phyloP scores from a whole-genome alignment of 2,329 filamentous ascomycete genomes.

The Penicillium crustosum region DNA sequence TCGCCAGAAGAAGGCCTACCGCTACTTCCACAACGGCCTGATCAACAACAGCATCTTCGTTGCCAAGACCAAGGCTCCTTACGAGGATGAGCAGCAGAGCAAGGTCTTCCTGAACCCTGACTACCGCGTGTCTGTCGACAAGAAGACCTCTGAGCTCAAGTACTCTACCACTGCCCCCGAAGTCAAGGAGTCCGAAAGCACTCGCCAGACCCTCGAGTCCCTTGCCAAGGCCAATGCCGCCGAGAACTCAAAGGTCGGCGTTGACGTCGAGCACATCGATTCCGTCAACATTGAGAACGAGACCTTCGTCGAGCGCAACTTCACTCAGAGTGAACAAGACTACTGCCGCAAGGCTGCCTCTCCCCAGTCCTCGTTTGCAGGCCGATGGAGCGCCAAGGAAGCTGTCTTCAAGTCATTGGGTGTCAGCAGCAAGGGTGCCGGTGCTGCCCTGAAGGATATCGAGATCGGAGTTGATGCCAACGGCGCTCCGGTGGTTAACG shows the following conservation, averaged over 20 bases:
- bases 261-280: slow-evolving; percentile 87
- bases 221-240: slow-evolving; percentile 65
- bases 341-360: slow-evolving; percentile 81
- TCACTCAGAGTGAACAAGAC: slow-evolving; percentile 76
- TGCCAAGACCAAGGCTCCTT: slow-evolving; percentile 88
- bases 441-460: slow-evolving; percentile 89
- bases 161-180: slow-evolving; percentile 72
- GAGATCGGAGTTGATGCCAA: slow-evolving; percentile 80
- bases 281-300: slow-evolving; percentile 91
- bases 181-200: slow-evolving; percentile 60
- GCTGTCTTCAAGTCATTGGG: slow-evolving; percentile 97
- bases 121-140: slow-evolving; percentile 79
- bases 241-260: slow-evolving; percentile 76
- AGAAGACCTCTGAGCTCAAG: slow-evolving; percentile 77
- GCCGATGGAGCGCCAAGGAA: slow-evolving; percentile 96
- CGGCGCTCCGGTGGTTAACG: slow-evolving; percentile 79
- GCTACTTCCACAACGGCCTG: slow-evolving; percentile 96
- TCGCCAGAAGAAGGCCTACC: slow-evolving; percentile 97
- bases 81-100: slow-evolving; percentile 81
- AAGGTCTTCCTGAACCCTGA: slow-evolving; percentile 92
- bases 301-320: slow-evolving; percentile 92
- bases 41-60: slow-evolving; percentile 98
- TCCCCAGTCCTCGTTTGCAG: slow-evolving; percentile 88
- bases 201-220: slow-evolving; percentile 73
- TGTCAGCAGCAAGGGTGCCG: slow-evolving; percentile 80